phyloP scores from a whole-genome alignment of 768 basidiomycete species.

The Leccinum variicolor region DNA sequence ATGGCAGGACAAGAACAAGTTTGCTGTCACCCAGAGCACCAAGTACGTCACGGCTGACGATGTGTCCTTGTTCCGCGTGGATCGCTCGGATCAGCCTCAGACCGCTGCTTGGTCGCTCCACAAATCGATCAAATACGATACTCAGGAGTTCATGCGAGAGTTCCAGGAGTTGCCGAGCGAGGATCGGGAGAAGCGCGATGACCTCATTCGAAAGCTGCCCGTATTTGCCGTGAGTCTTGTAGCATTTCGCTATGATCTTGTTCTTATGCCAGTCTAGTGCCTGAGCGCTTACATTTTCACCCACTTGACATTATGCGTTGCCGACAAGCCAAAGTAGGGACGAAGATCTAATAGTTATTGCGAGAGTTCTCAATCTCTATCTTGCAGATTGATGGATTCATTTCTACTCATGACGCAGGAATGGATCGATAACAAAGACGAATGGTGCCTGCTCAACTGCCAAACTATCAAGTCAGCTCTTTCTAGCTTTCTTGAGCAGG shows the following conservation, averaged over 20 bases:
- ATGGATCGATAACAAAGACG: slow-evolving; percentile 18
- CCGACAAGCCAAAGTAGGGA: slow-evolving; percentile 14
- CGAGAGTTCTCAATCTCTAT: neutral
- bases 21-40: slow-evolving; percentile 2
- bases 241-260: neutral
- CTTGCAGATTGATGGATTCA: slow-evolving; percentile 15
- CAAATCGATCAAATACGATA: slow-evolving; percentile 20
- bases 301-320: slow-evolving; percentile 24
- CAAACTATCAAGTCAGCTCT: slow-evolving; percentile 16
- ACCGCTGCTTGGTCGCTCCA: slow-evolving; percentile 16
- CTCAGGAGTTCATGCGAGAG: slow-evolving; percentile 17
- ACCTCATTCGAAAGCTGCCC: slow-evolving; percentile 14
- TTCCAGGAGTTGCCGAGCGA: slow-evolving; percentile 9
- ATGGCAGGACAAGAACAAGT: slow-evolving; percentile 17
- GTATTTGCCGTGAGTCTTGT: slow-evolving; percentile 20
- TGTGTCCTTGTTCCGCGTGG: slow-evolving; percentile 19
- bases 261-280: slow-evolving; percentile 11
- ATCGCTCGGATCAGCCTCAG: slow-evolving; percentile 24
- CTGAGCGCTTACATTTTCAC: slow-evolving; percentile 23
- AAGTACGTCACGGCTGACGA: slow-evolving; percentile 23
- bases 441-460: slow-evolving; percentile 26
- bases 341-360: neutral
- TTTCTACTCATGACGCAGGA: slow-evolving; percentile 13
- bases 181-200: slow-evolving; percentile 17
- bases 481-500: slow-evolving; percentile 9